Evolutionary conservation across 371 early-diverging fungal genomes (phyloP), one percentile per base, ranked within the genome.

Genomic region (Entomophthora muscae): DNA sequence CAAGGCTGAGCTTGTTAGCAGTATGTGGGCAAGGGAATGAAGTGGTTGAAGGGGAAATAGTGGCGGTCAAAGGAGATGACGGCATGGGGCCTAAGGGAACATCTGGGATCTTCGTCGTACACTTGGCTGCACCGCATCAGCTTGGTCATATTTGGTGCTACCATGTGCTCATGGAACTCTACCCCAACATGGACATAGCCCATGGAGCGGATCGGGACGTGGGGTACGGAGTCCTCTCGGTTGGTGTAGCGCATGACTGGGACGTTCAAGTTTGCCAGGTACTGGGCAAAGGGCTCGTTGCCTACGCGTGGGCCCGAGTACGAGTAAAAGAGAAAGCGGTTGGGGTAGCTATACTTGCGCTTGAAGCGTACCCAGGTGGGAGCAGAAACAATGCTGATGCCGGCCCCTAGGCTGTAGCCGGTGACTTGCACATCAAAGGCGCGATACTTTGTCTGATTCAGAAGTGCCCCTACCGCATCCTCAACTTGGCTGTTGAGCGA

Each of bases 91-190:
- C n/a, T n/a, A n/a, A n/a, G n/a, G n/a, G n/a, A n/a, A 22, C 60
- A 59, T 7, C 21, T 59, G 2, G 60, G 60, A 22, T 59, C 60
- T 59, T 59, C 60, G 23, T 59, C 60, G 23, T 59, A 59, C 28
- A n/a, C 12, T 27, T 59, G 60, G 33, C 23, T 23, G 24, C 60
- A 59, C 3, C 21, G 23, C 2, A 30, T 32, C 2, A 32, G 60
- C n/a, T 59, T 51, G 33, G n/a, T n/a, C n/a, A 3, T 32, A 27
- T 29, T 13, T 7, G 7, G 7, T 23, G 21, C 12, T 21, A 55
- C 23, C 12, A 22, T 21, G 21, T 26, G 21, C 31, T 57, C 27
- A 32, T 17, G 26, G 2, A 59, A 23, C 24, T 59, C 60, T 17
- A 33, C 33, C 5, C 22, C 32, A 22, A 27, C 33, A 22, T 59